Evolutionary conservation across 2,329 filamentous ascomycete species (phyloP), one percentile per base, ranked within the genome.

Genomic region (Alternaria novae-zelandiae): DNA sequence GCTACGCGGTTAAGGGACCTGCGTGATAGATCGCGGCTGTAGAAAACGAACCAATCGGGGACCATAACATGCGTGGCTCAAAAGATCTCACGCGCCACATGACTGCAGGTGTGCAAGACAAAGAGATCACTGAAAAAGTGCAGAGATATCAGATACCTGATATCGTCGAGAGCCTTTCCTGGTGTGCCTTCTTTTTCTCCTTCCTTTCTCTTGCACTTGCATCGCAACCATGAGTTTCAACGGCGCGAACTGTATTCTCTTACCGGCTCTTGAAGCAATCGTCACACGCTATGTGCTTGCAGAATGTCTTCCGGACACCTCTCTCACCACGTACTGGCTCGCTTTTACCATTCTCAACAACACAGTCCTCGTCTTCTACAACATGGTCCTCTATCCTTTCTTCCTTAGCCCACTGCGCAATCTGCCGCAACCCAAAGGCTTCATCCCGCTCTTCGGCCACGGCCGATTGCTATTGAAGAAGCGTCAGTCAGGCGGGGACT

Each of bases 341-440:
- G 8, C 69, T 9, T 73, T 70, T 26, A 44, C 66, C 3, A 20
- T 59, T 0, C 45, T 74, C 26, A 74, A 77, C 26, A 69, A 64
- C 17, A 41, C 36, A 9, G 26, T 70, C 11, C 68, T 66, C n/a
- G 10, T 59, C 20, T 15, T 72, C 10, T 65, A 77, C 56, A 66
- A 66, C 15, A 55, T 76, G 20, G 20, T 78, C 17, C 57, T 80
- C 5, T 81, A 81, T 49, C 81, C 81, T 2, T 79, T 78, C 61
- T 75, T 79, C 64, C 61, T 80, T 11, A 81, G 75, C 15, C 81
- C 81, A 3, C 36, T 83, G 9, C 72, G 80, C 13, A 75, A 82
- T 63, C 69, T 83, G 4, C 82, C 82, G 2, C 61, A 70, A 43
- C 71, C 70, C 6, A 56, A 53, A n/a, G 70, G 74, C 6, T 75